Conservation (phyloP, 257 asterid genomes). For the Gardenia jasminoides region DNA sequence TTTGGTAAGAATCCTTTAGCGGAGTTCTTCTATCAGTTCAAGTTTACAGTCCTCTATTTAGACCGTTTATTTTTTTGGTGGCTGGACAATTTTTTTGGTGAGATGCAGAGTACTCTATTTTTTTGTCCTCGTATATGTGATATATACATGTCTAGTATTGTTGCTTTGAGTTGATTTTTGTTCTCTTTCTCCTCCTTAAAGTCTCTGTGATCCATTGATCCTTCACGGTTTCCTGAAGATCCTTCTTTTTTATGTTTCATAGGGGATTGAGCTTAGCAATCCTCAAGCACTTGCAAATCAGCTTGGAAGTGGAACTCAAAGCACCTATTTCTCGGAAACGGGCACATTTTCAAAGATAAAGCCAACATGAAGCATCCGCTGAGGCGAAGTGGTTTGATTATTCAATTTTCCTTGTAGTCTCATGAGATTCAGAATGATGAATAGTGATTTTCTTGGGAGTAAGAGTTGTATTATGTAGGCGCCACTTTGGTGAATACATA, state of each 20-base stretch:
- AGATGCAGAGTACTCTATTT: too few relatives aligned
- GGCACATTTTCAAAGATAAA: slow-evolving; percentile 93
- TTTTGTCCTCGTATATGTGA: neutral
- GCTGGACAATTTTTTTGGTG: neutral
- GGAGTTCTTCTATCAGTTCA: neutral
- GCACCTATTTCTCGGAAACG: slow-evolving; percentile 89
- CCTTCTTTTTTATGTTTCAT: slow-evolving; percentile 17
- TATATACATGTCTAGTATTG: neutral
- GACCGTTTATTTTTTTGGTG: neutral
- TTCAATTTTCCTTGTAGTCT: neutral
- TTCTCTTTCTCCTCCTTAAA: neutral
- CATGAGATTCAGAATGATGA: neutral
- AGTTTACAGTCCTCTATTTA: neutral
- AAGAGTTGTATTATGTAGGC: too few relatives aligned
- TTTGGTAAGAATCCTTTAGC: neutral
- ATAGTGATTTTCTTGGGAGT: neutral
- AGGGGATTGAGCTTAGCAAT: slow-evolving; percentile 95
- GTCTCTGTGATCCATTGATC: neutral
- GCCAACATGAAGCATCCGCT: slow-evolving; percentile 41
- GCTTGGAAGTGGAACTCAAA: slow-evolving; percentile 83
- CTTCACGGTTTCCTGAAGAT: neutral
- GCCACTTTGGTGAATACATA: too few relatives aligned
- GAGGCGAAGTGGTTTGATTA: neutral
- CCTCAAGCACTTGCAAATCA: slow-evolving; percentile 78
- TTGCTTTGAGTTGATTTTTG: neutral